Evolutionary conservation across 2,329 filamentous ascomycete genomes (phyloP), one percentile per base, ranked within the genome.

Genomic region (Diaporthe citri): DNA sequence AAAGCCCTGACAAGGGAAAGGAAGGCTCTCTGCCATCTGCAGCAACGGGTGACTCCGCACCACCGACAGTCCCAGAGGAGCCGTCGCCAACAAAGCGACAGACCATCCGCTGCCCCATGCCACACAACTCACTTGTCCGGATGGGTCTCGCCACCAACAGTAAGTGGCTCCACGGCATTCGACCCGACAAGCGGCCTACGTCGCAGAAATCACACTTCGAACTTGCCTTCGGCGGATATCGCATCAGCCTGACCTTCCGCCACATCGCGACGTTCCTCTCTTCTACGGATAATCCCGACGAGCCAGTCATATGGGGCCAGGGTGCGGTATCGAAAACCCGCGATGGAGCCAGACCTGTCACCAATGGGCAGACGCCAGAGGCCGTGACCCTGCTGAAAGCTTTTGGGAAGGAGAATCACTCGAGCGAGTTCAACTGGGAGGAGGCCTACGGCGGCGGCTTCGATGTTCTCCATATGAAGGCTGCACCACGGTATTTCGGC

Each of bases 171-270:
- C 97, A 99, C 84, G 92, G 92, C n/a, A 98, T 99, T 81, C 92
- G 93, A 67, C 91, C 94, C 57, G 97, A 99, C 84, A 97, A 96
- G 82, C 91, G 97, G 36, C 86, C 90, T 0, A 84, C 87, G 1
- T 84, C 86, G 1, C 93, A 96, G 77, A 96, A 96, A 82, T 88
- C 90, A 0, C 78, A 86, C 0, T 89, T 90, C 8, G 96, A 98
- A 82, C 88, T 92, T 55, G 93, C 94, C 0, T 95, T 90, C 80
- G 87, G 86, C 8, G 94, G 95, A 9, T 91, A 92, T 62, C 93
- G 97, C 62, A 98, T 99, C 81, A 97, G 94, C 64, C 88, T 99
- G 48, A 99, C 97, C 0, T 98, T 99, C 82, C 90, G 97, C 59
- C 88, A 91, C 34, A 98, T 99, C 77, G 95, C 92, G 2, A 99